phyloP scores from a whole-genome alignment of 805 yeast species.

The Metschnikowia baotianmanensis region DNA sequence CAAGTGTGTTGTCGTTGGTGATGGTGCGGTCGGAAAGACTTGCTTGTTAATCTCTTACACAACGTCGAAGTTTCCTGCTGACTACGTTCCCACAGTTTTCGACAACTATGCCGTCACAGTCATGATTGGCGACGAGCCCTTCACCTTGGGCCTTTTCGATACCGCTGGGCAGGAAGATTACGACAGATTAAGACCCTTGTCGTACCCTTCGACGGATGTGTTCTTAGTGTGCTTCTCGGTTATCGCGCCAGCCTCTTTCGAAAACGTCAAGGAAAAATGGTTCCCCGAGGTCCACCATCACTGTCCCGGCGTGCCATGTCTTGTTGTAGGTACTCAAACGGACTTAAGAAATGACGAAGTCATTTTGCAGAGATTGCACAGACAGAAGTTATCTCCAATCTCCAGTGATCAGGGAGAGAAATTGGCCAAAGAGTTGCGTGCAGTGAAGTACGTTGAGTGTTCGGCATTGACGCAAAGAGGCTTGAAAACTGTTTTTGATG shows the following conservation, averaged over 20 bases:
- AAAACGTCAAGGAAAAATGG: slow-evolving; percentile 98
- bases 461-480: slow-evolving; percentile 97
- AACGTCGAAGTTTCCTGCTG: slow-evolving; percentile 95
- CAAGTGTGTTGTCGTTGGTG: slow-evolving; percentile 98
- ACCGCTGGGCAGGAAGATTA: slow-evolving; percentile 99
- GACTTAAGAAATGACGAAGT: slow-evolving; percentile 94
- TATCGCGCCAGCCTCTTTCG: slow-evolving; percentile 95
- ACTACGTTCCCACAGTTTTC: slow-evolving; percentile 97
- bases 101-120: slow-evolving; percentile 94
- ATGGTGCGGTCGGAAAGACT: slow-evolving; percentile 99
- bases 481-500: slow-evolving; percentile 95
- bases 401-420: slow-evolving; percentile 85
- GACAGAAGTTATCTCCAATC: slow-evolving; percentile 88
- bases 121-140: slow-evolving; percentile 97
- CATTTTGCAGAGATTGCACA: slow-evolving; percentile 81
- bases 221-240: slow-evolving; percentile 95
- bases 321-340: slow-evolving; percentile 95
- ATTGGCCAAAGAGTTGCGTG: slow-evolving; percentile 89
- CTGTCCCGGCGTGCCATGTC: slow-evolving; percentile 97
- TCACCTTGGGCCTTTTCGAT: slow-evolving; percentile 94
- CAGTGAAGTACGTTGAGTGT: slow-evolving; percentile 96
- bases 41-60: slow-evolving; percentile 95
- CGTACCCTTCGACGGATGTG: slow-evolving; percentile 96
- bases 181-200: slow-evolving; percentile 93
- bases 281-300: slow-evolving; percentile 95